Evolutionary conservation across 106 monocot genomes (phyloP).

Genomic region (Phalaenopsis aphrodite): DNA sequence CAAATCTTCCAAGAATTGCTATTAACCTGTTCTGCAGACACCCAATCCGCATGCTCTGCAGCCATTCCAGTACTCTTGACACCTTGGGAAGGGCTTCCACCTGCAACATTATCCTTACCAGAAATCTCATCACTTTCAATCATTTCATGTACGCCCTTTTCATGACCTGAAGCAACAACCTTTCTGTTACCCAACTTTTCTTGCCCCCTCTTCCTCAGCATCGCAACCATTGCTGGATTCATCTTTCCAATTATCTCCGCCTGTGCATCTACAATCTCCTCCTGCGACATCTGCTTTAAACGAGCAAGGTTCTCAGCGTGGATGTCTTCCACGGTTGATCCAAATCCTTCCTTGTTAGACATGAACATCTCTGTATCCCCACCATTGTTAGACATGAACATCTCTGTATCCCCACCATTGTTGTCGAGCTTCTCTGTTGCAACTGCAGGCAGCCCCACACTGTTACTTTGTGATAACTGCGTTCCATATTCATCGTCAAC

Average conservation of each 20-base stretch:
- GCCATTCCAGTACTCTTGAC: slow-evolving; percentile 14
- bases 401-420: background rate
- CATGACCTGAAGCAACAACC: background rate
- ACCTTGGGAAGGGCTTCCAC: background rate
- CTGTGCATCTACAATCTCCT: slow-evolving; percentile 81
- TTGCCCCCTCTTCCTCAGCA: slow-evolving; percentile 65
- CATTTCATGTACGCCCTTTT: slow-evolving; percentile 3
- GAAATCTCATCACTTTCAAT: background rate
- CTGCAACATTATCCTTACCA: background rate
- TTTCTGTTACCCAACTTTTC: slow-evolving; percentile 32
- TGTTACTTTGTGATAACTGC: background rate
- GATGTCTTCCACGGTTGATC: slow-evolving; percentile 49
- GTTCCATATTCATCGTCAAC: background rate
- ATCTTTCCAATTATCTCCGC: slow-evolving; percentile 75
- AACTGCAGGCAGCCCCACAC: background rate
- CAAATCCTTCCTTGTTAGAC: background rate
- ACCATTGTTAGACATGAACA: background rate
- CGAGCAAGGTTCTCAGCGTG: slow-evolving; percentile 59
- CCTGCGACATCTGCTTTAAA: slow-evolving; percentile 57
- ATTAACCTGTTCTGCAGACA: slow-evolving; percentile 13
- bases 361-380: background rate
- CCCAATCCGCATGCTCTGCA: slow-evolving; percentile 11
- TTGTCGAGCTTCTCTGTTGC: background rate
- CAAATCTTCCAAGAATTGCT: slow-evolving; percentile 63
- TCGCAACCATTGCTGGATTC: slow-evolving; percentile 54